These are phyloP conservation scores for Pyrenophora graminea DNA, from an alignment of 2,329 filamentous ascomycete genomes.

Conservation along the genomic window DNA sequence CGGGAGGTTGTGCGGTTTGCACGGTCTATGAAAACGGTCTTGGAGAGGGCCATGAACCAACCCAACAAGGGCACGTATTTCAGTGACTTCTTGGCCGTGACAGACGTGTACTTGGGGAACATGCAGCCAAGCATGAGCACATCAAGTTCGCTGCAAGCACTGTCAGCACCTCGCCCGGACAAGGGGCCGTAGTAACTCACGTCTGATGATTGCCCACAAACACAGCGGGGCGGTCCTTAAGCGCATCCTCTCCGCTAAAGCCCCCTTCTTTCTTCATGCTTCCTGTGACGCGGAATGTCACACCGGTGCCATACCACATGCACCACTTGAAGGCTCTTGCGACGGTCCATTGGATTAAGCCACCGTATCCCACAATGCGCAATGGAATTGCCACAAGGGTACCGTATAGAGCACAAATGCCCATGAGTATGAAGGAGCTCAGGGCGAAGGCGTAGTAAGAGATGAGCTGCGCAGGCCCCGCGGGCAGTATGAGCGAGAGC, in stretches of 20 bases:
- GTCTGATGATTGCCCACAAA: slow-evolving; percentile 96
- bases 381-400: slow-evolving; percentile 74
- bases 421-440: slow-evolving; percentile 47
- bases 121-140: slow-evolving; percentile 86
- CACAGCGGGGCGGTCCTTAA: slow-evolving; percentile 70
- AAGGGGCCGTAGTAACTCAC: slow-evolving; percentile 32
- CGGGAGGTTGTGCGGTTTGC: slow-evolving; percentile 80
- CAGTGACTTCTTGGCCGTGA: slow-evolving; percentile 88
- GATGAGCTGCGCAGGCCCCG: slow-evolving; percentile 35
- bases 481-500: slow-evolving; percentile 37
- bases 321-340: slow-evolving; percentile 78
- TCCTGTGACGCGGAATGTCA: slow-evolving; percentile 71
- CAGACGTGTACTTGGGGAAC: slow-evolving; percentile 88
- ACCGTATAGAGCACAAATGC: slow-evolving; percentile 67
- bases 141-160: slow-evolving; percentile 70
- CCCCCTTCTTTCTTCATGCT: slow-evolving; percentile 38
- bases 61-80: slow-evolving; percentile 82
- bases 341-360: slow-evolving; percentile 83
- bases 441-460: slow-evolving; percentile 70
- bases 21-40: slow-evolving; percentile 94
- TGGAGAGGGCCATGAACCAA: slow-evolving; percentile 87
- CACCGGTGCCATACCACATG: slow-evolving; percentile 75
- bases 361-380: slow-evolving; percentile 70
- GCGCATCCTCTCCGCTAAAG: slow-evolving; percentile 39
- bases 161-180: slow-evolving; percentile 18